Evolutionary conservation across 257 asterid genomes (phyloP).

Genomic region (Penstemon barbatus): DNA sequence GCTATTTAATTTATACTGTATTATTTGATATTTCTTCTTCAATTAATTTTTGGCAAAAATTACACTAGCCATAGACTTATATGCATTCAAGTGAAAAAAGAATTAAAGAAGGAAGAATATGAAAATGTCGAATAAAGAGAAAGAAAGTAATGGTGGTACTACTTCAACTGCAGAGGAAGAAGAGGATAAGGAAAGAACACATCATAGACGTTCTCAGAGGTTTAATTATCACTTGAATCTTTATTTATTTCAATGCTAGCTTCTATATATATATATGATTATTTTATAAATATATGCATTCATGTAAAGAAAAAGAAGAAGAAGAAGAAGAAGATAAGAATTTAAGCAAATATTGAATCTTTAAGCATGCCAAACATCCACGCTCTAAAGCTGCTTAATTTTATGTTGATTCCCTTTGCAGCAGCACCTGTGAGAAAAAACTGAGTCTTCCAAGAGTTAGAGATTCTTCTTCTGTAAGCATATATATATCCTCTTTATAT

Average conservation of each 20-base stretch:
- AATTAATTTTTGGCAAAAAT: neutral
- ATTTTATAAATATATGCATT: too few species aligned
- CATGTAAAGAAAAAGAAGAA: neutral
- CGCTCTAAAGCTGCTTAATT: neutral
- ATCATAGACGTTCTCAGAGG: constrained; percentile 61
- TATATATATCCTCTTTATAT: neutral
- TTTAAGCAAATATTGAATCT: neutral
- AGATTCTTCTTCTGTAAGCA: constrained; percentile 38
- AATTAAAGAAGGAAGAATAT: constrained; percentile 13
- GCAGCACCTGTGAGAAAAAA: constrained; percentile 54
- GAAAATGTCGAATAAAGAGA: constrained; percentile 25
- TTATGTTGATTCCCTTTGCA: neutral
- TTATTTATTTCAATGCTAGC: neutral
- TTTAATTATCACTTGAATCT: constrained; percentile 7
- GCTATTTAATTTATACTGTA: too few species aligned
- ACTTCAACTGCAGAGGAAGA: constrained; percentile 25
- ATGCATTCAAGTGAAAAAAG: neutral
- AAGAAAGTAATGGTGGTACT: constrained; percentile 32
- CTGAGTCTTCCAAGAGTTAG: constrained; percentile 29
- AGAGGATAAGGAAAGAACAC: constrained; percentile 38
- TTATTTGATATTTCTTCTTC: neutral
- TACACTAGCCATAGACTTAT: neutral
- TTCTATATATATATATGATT: neutral
- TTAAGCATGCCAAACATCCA: too few species aligned
- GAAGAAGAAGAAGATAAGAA: neutral